Conservation (phyloP, 148 eudicot genomes). For the Polygonum maritimum region DNA sequence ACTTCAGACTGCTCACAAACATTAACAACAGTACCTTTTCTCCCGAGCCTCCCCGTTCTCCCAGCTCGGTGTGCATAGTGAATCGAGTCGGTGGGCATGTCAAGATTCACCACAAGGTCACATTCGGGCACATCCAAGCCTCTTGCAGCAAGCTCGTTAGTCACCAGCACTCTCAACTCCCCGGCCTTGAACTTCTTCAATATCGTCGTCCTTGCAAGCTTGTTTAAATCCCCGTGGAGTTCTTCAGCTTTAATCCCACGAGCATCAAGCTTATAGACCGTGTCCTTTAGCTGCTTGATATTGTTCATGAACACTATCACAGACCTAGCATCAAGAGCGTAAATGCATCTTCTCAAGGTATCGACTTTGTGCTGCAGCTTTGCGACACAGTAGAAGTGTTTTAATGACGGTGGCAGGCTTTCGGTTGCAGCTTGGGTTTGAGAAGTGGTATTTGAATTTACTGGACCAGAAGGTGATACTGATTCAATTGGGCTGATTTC, state of each 20-base stretch:
- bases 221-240: conserved; percentile 81
- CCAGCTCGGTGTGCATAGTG: conserved; percentile 98
- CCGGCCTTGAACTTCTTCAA: conserved; percentile 76
- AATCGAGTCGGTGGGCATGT: conserved; percentile 71
- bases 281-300: conserved; percentile 72
- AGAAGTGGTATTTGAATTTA: not conserved
- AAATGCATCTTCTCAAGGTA: conserved; percentile 69
- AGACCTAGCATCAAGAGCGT: conserved; percentile 68
- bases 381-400: conserved; percentile 61
- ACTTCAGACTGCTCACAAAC: conserved; percentile 75
- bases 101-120: conserved; percentile 91
- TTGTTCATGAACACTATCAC: conserved; percentile 92
- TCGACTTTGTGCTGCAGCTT: conserved; percentile 84
- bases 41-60: conserved; percentile 86
- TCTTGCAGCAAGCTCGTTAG: conserved; percentile 90
- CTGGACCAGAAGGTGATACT: conserved; percentile 26
- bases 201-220: conserved; percentile 68
- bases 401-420: conserved; percentile 72
- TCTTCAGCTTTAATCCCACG: conserved; percentile 79
- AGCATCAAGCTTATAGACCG: conserved; percentile 77
- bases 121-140: conserved; percentile 88
- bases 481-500: conserved; percentile 47
- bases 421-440: conserved; percentile 38
- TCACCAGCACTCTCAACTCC: conserved; percentile 67
- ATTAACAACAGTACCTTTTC: conserved; percentile 71